Evolutionary conservation across 179 eudicot genomes (phyloP).

Genomic region (Silene noctiflora): DNA sequence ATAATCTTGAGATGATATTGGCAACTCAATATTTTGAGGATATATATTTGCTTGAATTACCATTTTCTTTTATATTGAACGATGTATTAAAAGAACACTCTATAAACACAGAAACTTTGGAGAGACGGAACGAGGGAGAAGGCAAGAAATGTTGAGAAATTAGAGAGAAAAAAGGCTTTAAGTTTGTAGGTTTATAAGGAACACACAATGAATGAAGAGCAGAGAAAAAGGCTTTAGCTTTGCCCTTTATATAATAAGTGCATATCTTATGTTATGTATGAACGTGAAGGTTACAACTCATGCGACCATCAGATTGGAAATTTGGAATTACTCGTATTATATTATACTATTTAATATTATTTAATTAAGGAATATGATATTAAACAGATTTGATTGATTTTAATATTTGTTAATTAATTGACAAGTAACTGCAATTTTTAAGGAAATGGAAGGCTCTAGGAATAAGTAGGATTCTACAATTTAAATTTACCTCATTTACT

Average conservation of each 20-base stretch:
- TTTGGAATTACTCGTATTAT: constrained; percentile 8
- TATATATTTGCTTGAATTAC: constrained; percentile 59
- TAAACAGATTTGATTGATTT: background rate
- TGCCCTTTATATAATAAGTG: background rate
- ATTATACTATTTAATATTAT: too few relatives aligned
- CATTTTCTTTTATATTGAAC: constrained; percentile 29
- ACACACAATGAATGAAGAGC: constrained; percentile 23
- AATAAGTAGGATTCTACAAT: background rate
- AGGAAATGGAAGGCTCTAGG: constrained; percentile 8
- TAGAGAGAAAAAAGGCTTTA: constrained; percentile 5
- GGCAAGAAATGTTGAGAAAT: background rate
- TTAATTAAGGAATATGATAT: constrained; percentile 11
- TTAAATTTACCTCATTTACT: background rate
- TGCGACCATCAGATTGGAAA: background rate
- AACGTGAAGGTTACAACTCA: constrained; percentile 12
- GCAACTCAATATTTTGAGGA: constrained; percentile 42
- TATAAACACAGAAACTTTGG: too few relatives aligned
- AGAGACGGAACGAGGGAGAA: background rate
- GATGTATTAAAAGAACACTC: too few relatives aligned
- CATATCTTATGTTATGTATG: constrained; percentile 4
- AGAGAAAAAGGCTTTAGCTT: constrained; percentile 8
- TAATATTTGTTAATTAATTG: background rate
- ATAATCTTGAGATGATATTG: constrained; percentile 41
- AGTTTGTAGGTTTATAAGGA: constrained; percentile 9
- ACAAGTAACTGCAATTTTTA: background rate